A percentile compares a stretch with the other conserved stretches of the same genome.
phyloP scores from a whole-genome alignment of 495 filamentous ascomycete genomes.

The Penicillium maclennaniae region DNA sequence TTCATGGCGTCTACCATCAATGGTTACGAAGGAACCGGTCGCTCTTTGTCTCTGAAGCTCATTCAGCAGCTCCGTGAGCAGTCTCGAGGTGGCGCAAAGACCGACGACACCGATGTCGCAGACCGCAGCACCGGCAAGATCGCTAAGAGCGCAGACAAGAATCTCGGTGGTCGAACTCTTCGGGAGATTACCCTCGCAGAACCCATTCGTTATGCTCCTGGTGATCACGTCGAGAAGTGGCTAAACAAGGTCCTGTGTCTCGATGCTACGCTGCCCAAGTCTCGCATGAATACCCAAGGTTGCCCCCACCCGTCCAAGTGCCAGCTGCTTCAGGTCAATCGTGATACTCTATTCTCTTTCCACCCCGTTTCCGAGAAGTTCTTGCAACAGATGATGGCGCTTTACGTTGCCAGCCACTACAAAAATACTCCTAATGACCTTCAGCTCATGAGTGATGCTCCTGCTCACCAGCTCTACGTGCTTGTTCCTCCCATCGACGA shows the following conservation, averaged over 20 bases:
- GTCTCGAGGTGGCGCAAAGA: constrained; percentile 58
- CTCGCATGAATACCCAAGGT: constrained; percentile 69
- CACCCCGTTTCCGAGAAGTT: constrained; percentile 97
- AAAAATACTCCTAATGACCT: constrained; percentile 98
- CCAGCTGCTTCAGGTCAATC: constrained; percentile 87
- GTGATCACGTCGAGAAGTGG: constrained; percentile 93
- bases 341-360: constrained; percentile 97
- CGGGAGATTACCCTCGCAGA: constrained; percentile 89
- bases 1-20: constrained; percentile 99
- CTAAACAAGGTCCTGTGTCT: constrained; percentile 91
- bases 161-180: constrained; percentile 70
- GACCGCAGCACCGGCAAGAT: constrained; percentile 69
- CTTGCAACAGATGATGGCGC: constrained; percentile 94
- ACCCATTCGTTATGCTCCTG: constrained; percentile 90
- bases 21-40: constrained; percentile 95
- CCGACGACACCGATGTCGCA: constrained; percentile 60
- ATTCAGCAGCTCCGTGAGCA: constrained; percentile 97
- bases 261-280: constrained; percentile 80
- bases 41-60: constrained; percentile 91
- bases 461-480: constrained; percentile 94
- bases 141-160: constrained; percentile 57
- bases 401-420: constrained; percentile 98
- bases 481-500: constrained; percentile 85
- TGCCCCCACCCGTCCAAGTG: constrained; percentile 88
- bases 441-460: constrained; percentile 96